These are phyloP conservation scores for Dianthus caryophyllus DNA, from an alignment of 148 eudicot genomes.

Conservation along the genomic window DNA sequence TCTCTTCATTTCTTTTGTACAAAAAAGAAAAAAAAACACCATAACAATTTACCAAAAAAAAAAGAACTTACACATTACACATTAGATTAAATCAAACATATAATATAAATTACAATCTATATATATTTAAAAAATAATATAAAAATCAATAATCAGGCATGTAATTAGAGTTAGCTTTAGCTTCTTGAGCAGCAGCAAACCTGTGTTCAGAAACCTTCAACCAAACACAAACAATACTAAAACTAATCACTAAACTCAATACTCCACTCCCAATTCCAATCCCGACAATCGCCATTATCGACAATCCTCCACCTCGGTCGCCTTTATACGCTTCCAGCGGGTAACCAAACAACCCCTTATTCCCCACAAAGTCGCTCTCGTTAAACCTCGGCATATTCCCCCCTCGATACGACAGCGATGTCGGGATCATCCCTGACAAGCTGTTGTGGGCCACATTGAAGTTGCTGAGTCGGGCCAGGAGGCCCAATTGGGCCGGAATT, in stretches of 20 bases:
- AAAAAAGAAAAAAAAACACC: neutral
- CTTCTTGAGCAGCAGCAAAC: constrained; percentile 43
- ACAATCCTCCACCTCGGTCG: constrained; percentile 43
- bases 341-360: constrained; percentile 60
- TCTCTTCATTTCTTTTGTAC: constrained; percentile 23
- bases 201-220: constrained; percentile 51
- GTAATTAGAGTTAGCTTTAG: constrained; percentile 41
- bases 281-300: constrained; percentile 54
- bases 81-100: too few relatives aligned
- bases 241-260: constrained; percentile 55
- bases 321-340: constrained; percentile 42
- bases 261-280: constrained; percentile 75
- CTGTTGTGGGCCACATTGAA: constrained; percentile 46
- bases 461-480: constrained; percentile 33
- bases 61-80: neutral
- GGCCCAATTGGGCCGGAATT: constrained; percentile 43
- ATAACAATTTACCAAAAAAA: neutral
- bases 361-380: constrained; percentile 51
- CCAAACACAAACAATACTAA: constrained; percentile 66
- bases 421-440: constrained; percentile 46
- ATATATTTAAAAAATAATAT: too few relatives aligned
- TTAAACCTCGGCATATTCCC: constrained; percentile 46
- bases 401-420: constrained; percentile 42
- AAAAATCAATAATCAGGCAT: constrained; percentile 69
- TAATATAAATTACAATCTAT: too few relatives aligned